Conservation (phyloP, 305 asterid genomes). For the Withania somnifera region DNA sequence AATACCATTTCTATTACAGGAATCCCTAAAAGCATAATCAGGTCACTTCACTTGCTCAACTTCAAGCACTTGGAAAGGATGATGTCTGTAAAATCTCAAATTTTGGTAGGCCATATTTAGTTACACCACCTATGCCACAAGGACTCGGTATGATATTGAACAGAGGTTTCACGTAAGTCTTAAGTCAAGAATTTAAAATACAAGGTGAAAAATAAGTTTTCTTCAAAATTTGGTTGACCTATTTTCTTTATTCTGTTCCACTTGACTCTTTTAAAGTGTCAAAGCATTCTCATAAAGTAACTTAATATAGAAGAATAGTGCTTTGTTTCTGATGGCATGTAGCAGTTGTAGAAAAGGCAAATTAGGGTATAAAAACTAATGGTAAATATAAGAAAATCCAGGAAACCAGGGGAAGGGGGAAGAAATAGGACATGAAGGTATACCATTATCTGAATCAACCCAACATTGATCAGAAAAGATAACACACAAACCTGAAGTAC, state of each 20-base stretch:
- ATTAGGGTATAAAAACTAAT: not conserved
- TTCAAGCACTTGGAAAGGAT: not conserved
- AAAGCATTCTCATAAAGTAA: not conserved
- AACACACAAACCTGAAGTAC: conserved; percentile 61
- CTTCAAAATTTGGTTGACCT: not conserved
- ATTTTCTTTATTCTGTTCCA: not conserved
- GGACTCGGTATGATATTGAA: not conserved
- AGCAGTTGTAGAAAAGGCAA: not conserved
- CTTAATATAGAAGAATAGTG: not conserved
- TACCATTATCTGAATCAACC: not conserved
- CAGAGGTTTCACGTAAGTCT: not conserved
- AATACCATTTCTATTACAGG: not conserved
- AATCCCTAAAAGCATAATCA: not conserved
- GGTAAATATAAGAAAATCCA: not conserved
- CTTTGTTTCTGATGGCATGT: not conserved
- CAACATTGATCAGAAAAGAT: not conserved
- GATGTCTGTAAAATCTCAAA: not conserved
- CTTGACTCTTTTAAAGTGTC: not conserved
- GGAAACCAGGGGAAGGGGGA: not conserved
- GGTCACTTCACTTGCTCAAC: not conserved
- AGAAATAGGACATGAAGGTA: not conserved
- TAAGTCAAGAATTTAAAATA: not conserved
- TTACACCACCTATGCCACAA: not conserved
- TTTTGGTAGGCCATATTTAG: not conserved
- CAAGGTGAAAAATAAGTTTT: not conserved